phyloP scores from a whole-genome alignment of 257 asterid species.

The Solanum rostratum region DNA sequence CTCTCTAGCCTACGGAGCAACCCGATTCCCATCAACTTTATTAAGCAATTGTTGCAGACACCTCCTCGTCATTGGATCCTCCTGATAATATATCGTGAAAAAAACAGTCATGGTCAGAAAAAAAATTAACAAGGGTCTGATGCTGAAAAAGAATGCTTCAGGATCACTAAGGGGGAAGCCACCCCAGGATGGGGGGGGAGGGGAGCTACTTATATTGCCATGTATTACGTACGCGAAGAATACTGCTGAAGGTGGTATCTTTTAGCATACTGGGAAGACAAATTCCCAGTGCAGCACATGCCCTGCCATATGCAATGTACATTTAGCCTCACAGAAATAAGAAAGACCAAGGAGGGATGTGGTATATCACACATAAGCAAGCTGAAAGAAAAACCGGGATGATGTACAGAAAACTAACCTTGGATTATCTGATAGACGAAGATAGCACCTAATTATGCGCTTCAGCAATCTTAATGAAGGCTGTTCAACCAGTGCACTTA shows the following conservation, averaged over 20 bases:
- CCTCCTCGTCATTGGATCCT: slow-evolving; percentile 64
- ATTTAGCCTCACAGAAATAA: background rate
- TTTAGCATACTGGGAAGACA: slow-evolving; percentile 16
- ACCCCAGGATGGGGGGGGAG: background rate
- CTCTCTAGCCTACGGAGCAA: slow-evolving; percentile 52
- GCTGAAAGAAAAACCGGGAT: background rate
- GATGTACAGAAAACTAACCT: slow-evolving; percentile 12
- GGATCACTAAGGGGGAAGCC: background rate
- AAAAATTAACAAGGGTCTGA: background rate
- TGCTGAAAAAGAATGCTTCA: too few relatives aligned
- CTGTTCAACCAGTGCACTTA: slow-evolving; percentile 10
- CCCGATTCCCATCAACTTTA: slow-evolving; percentile 69
- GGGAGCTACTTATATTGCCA: background rate
- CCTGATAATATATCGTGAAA: slow-evolving; percentile 18
- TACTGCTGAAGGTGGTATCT: slow-evolving; percentile 24
- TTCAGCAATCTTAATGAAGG: slow-evolving; percentile 20
- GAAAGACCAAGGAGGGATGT: background rate
- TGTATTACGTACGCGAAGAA: slow-evolving; percentile 17
- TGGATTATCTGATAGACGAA: slow-evolving; percentile 17
- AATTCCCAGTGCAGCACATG: slow-evolving; percentile 3
- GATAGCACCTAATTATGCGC: slow-evolving; percentile 23
- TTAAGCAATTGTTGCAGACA: slow-evolving; percentile 71
- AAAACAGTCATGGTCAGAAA: background rate
- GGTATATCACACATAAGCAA: background rate
- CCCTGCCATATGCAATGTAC: slow-evolving; percentile 7